Evolutionary conservation across 2,329 filamentous ascomycete species (phyloP).

Genomic region (Corynespora cassiicola): DNA sequence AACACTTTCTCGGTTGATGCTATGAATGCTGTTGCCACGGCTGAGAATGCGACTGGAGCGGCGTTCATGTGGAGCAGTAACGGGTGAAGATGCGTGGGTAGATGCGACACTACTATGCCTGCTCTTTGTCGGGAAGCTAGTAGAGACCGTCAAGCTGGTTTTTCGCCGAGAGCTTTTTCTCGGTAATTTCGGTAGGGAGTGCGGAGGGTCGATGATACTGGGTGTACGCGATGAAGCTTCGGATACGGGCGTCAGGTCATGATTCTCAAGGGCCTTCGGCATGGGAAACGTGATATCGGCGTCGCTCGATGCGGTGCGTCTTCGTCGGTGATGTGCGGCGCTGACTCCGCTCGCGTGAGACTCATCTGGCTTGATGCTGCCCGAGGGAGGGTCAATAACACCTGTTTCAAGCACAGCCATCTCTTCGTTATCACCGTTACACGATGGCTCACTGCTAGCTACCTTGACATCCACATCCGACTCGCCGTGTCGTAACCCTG

Average conservation of each 20-base stretch:
- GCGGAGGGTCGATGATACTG: conserved; percentile 25
- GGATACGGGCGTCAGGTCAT: conserved; percentile 27
- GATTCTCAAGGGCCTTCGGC: conserved; percentile 13
- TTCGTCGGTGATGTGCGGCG: conserved; percentile 29
- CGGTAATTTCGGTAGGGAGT: conserved; percentile 13
- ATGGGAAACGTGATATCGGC: conserved; percentile 32
- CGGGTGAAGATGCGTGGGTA: conserved; percentile 23
- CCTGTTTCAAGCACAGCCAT: conserved; percentile 27
- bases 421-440: conserved; percentile 38
- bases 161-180: conserved; percentile 23
- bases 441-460: conserved; percentile 40
- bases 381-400: conserved; percentile 27
- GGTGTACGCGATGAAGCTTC: conserved; percentile 29
- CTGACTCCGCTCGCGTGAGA: conserved; percentile 15
- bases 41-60: conserved; percentile 22
- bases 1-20: conserved; percentile 23
- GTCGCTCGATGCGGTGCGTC: conserved; percentile 43
- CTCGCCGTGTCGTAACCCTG: conserved; percentile 33
- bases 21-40: conserved; percentile 30
- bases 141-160: conserved; percentile 21
- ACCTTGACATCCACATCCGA: conserved; percentile 41
- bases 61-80: conserved; percentile 15
- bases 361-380: conserved; percentile 28
- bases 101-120: conserved; percentile 31
- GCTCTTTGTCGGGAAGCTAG: conserved; percentile 12